These are phyloP conservation scores for Leptoxyphium fumago DNA, from an alignment of 2,329 filamentous ascomycete species.

Conservation along the genomic window DNA sequence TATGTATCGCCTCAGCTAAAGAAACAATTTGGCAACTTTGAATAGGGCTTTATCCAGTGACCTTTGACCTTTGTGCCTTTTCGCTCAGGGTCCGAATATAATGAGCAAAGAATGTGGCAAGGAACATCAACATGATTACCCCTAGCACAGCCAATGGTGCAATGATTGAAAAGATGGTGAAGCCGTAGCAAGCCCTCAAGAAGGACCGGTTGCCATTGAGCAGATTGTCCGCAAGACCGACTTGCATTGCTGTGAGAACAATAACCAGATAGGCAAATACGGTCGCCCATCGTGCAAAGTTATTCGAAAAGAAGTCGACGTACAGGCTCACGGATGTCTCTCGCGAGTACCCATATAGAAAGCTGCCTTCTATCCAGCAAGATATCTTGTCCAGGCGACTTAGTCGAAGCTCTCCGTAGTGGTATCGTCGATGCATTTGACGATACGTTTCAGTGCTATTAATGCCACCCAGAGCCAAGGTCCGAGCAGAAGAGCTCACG, in stretches of 20 bases:
- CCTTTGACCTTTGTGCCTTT: not conserved
- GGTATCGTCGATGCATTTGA: constrained; percentile 4
- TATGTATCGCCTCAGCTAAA: too few species aligned
- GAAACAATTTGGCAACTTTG: too few species aligned
- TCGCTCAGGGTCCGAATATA: not conserved
- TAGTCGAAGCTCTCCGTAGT: constrained; percentile 9
- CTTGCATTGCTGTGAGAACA: constrained; percentile 6
- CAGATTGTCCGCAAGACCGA: constrained; percentile 13
- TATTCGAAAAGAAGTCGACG: constrained; percentile 4
- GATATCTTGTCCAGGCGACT: constrained; percentile 6
- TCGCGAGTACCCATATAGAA: constrained; percentile 3
- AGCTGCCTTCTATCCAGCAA: constrained; percentile 1
- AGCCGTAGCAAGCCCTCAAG: constrained; percentile 31
- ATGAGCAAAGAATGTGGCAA: not conserved
- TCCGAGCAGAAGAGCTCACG: not conserved
- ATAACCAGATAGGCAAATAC: not conserved
- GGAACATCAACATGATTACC: not conserved
- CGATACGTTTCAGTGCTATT: not conserved
- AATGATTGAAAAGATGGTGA: constrained; percentile 34
- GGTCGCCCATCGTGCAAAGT: constrained; percentile 2
- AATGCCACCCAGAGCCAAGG: not conserved
- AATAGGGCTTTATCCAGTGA: too few species aligned
- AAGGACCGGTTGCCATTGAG: constrained; percentile 24
- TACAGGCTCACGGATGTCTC: constrained; percentile 1
- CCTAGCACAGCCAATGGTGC: not conserved